These are phyloP conservation scores for Termitomyces sp. DNA, from an alignment of 768 basidiomycete genomes.

Conservation along the genomic window DNA sequence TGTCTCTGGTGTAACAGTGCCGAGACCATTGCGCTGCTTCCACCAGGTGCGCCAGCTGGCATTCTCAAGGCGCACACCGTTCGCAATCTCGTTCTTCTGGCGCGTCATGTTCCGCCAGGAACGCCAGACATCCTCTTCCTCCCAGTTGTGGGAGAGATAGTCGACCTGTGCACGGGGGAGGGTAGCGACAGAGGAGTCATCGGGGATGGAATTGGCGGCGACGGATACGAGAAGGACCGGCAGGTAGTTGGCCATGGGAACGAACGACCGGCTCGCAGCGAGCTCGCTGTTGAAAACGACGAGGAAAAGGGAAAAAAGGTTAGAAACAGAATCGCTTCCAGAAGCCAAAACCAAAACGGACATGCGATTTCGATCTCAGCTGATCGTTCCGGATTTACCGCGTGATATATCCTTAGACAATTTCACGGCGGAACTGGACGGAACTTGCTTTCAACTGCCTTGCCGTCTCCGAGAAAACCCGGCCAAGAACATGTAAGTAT, in stretches of 20 bases:
- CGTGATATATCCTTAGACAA: slow-evolving; percentile 12
- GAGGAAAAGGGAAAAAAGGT: slow-evolving; percentile 6
- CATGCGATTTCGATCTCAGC: slow-evolving; percentile 14
- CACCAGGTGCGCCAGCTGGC: slow-evolving; percentile 99
- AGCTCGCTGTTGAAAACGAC: slow-evolving; percentile 10
- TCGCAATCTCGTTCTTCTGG: slow-evolving; percentile 97
- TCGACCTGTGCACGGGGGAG: slow-evolving; percentile 92
- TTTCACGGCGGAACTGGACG: background rate
- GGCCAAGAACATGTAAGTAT: background rate
- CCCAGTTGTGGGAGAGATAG: slow-evolving; percentile 97
- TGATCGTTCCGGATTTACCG: slow-evolving; percentile 16
- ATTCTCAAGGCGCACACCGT: slow-evolving; percentile 93
- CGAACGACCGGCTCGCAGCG: slow-evolving; percentile 7
- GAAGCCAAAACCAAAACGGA: slow-evolving; percentile 8
- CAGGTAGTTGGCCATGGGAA: slow-evolving; percentile 59
- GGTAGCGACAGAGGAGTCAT: slow-evolving; percentile 79
- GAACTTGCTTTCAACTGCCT: background rate
- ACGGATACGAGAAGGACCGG: slow-evolving; percentile 67
- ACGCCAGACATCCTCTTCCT: slow-evolving; percentile 97
- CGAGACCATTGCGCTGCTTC: slow-evolving; percentile 96
- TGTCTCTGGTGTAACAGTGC: slow-evolving; percentile 93
- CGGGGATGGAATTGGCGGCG: slow-evolving; percentile 51
- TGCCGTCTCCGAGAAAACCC: background rate
- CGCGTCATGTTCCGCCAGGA: slow-evolving; percentile 99
- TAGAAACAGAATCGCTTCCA: background rate